These are phyloP conservation scores for Candida suzukii DNA, from an alignment of 805 yeast species.

Conservation along the genomic window DNA sequence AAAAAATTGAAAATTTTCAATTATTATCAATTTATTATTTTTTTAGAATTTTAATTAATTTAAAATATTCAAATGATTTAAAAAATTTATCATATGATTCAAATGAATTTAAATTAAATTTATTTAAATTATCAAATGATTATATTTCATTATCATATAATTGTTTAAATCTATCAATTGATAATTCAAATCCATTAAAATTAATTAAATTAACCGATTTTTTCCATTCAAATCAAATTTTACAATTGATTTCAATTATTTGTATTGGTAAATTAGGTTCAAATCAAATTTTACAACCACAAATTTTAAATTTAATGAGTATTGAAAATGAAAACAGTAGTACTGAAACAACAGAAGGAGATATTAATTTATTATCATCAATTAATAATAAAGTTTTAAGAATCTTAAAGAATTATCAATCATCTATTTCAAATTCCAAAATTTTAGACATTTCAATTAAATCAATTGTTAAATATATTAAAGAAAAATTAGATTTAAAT, in stretches of 20 bases:
- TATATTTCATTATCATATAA: slow-evolving; percentile 17
- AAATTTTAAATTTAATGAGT: neutral
- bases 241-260: slow-evolving; percentile 1
- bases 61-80: slow-evolving; percentile 5
- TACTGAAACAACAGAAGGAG: neutral
- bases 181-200: slow-evolving; percentile 9
- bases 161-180: neutral
- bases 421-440: neutral
- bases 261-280: slow-evolving; percentile 1
- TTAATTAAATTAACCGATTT: neutral
- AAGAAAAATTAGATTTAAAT: neutral
- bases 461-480: slow-evolving; percentile 1
- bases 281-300: neutral
- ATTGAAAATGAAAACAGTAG: neutral
- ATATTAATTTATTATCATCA: neutral
- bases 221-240: neutral
- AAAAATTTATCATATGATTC: neutral
- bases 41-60: slow-evolving; percentile 19
- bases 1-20: slow-evolving; percentile 9
- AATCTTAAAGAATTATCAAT: neutral
- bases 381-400: neutral
- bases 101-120: slow-evolving; percentile 8
- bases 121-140: slow-evolving; percentile 11
- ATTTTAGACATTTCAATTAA: neutral
- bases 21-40: slow-evolving; percentile 23